Percentiles rank a stretch among this genome's conserved stretches.
Evolutionary conservation across 345 rosid species (phyloP).

Genomic region (Corymbia maculata): DNA sequence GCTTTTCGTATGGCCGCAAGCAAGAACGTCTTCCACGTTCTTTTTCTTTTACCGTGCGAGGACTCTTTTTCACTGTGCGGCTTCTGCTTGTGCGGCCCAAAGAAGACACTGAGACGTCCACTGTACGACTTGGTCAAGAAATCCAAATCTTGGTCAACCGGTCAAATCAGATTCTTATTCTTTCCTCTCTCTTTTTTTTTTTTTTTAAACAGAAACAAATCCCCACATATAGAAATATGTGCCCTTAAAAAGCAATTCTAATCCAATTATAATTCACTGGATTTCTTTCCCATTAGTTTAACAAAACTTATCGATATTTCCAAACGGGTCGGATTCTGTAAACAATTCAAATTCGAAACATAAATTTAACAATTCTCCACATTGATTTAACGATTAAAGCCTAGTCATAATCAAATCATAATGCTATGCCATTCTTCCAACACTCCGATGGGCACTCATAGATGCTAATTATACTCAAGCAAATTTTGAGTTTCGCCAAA

Average conservation of each 20-base stretch:
- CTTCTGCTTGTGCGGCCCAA: background rate
- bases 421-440: no score
- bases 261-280: background rate
- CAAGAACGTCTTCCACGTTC: background rate
- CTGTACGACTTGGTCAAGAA: background rate
- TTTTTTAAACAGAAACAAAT: background rate
- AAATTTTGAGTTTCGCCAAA: no score
- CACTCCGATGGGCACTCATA: no score
- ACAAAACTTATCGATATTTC: no score
- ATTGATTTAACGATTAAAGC: no score
- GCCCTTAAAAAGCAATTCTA: background rate
- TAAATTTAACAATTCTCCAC: no score
- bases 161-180: background rate
- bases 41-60: background rate
- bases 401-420: no score
- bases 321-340: no score
- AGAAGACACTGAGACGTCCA: background rate
- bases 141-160: background rate
- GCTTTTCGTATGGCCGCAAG: background rate
- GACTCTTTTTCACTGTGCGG: background rate
- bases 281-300: background rate
- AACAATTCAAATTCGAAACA: no score
- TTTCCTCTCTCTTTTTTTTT: no score
- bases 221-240: background rate
- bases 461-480: no score